Conservation (phyloP, 1,139 yeast genomes). For the Candida sp. region DNA sequence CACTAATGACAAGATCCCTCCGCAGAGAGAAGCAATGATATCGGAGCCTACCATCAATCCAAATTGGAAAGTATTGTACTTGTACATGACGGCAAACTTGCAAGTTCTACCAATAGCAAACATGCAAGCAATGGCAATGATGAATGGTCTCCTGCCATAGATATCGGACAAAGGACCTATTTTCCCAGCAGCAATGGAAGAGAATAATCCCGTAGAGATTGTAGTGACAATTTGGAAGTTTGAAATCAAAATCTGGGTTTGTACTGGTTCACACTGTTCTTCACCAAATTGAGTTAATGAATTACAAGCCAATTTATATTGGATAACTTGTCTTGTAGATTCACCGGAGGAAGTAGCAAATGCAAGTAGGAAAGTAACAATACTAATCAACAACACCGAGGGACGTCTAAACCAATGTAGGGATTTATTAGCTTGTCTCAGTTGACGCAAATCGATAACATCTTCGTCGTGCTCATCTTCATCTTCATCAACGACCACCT, state of each 20-base stretch:
- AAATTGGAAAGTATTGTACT: conserved; percentile 27
- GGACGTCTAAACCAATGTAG: conserved; percentile 36
- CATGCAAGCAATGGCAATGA: conserved; percentile 30
- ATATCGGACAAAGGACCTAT: conserved; percentile 64
- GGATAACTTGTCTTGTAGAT: conserved; percentile 30
- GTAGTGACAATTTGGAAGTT: conserved; percentile 30
- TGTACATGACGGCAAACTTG: conserved; percentile 26
- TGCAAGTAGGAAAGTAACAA: conserved; percentile 24
- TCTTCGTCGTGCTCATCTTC: conserved; percentile 29
- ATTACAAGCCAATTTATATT: conserved; percentile 38
- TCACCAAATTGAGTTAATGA: conserved; percentile 11
- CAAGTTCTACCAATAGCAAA: conserved; percentile 23
- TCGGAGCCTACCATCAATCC: conserved; percentile 31
- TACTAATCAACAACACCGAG: conserved; percentile 26
- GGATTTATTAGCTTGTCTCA: conserved; percentile 27
- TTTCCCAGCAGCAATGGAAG: conserved; percentile 40
- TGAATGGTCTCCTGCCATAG: conserved; percentile 53
- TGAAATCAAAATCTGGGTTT: conserved; percentile 34
- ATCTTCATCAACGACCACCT: conserved; percentile 18
- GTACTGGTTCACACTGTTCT: conserved; percentile 28
- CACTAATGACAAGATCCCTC: conserved; percentile 48
- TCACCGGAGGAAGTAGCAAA: conserved; percentile 29
- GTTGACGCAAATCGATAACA: conserved; percentile 36
- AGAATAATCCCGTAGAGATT: conserved; percentile 23
- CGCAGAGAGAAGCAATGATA: conserved; percentile 47